Percentiles rank a stretch among this genome's conserved stretches.
These are phyloP conservation scores for Umbelopsis isabellina DNA, from an alignment of 192 early-diverging fungal species.

Conservation along the genomic window DNA sequence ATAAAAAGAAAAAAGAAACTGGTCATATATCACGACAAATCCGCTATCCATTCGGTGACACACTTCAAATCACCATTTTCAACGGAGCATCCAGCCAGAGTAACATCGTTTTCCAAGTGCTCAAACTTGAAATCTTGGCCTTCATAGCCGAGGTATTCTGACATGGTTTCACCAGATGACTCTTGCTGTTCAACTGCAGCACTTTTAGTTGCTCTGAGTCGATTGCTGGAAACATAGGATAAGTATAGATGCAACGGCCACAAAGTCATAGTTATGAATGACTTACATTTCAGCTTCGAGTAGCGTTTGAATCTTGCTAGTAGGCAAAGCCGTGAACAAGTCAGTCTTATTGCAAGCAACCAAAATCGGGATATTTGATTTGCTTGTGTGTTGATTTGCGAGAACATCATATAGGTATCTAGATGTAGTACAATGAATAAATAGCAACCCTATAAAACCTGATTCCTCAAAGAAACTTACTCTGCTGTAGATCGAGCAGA, in stretches of 20 bases:
- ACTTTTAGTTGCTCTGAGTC: conserved; percentile 66
- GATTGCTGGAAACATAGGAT: conserved; percentile 49
- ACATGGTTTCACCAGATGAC: conserved; percentile 60
- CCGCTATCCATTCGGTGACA: conserved; percentile 67
- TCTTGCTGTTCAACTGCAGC: conserved; percentile 68
- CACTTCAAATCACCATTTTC: conserved; percentile 58
- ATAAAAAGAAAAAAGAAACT: not conserved
- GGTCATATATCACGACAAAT: conserved; percentile 22
- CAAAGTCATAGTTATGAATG: not conserved
- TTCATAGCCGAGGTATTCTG: conserved; percentile 81
- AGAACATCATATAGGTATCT: conserved; percentile 81
- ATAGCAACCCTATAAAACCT: not conserved
- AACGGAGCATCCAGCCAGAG: conserved; percentile 67
- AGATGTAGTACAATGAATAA: not conserved
- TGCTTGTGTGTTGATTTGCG: conserved; percentile 60
- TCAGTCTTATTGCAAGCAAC: conserved; percentile 89
- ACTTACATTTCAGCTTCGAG: conserved; percentile 82
- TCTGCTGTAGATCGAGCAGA: conserved; percentile 69
- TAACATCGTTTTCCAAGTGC: conserved; percentile 71
- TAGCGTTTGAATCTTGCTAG: conserved; percentile 61
- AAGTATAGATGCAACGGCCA: too few species aligned
- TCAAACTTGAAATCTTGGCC: conserved; percentile 81
- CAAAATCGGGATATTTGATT: conserved; percentile 64
- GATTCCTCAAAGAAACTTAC: conserved; percentile 26
- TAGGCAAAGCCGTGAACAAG: conserved; percentile 67